A percentile compares a stretch with the other conserved stretches of the same genome.
Evolutionary conservation across 371 early-diverging fungal species (phyloP).

Genomic region (Syncephalastrum racemosum): DNA sequence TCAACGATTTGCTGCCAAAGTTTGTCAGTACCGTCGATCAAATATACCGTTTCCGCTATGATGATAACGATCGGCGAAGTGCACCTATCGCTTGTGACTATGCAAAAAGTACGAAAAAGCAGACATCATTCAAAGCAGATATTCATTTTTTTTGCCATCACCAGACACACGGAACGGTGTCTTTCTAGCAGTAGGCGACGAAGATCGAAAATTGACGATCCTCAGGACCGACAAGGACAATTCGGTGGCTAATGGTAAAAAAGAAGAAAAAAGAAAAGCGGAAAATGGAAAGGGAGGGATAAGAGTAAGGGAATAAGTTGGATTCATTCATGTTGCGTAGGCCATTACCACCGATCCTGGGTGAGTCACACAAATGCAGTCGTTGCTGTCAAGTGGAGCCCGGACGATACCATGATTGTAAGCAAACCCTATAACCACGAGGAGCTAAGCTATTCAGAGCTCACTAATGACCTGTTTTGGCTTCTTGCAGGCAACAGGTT

Average conservation of each 20-base stretch:
- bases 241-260: slow-evolving; percentile 25
- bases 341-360: slow-evolving; percentile 19
- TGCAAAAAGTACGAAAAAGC: slow-evolving; percentile 16
- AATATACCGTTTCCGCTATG: slow-evolving; percentile 19
- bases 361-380: slow-evolving; percentile 59
- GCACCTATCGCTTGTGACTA: slow-evolving; percentile 20
- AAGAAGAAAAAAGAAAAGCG: not conserved
- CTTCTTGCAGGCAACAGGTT: slow-evolving; percentile 45
- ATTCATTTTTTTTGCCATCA: slow-evolving; percentile 10
- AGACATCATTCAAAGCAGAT: not conserved
- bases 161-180: slow-evolving; percentile 24
- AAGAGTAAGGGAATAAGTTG: too few species aligned
- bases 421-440: not conserved
- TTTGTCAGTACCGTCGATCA: slow-evolving; percentile 7
- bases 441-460: not conserved
- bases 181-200: slow-evolving; percentile 64
- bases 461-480: not conserved
- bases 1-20: not conserved
- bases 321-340: not conserved
- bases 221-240: slow-evolving; percentile 52
- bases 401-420: slow-evolving; percentile 50
- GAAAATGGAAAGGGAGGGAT: too few species aligned
- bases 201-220: slow-evolving; percentile 56
- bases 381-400: slow-evolving; percentile 59
- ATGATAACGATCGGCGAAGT: slow-evolving; percentile 9